Percentiles rank a stretch among this genome's conserved stretches.
Conservation (phyloP, 176 grass and related monocot genomes). For the Musa schizocarpa region DNA sequence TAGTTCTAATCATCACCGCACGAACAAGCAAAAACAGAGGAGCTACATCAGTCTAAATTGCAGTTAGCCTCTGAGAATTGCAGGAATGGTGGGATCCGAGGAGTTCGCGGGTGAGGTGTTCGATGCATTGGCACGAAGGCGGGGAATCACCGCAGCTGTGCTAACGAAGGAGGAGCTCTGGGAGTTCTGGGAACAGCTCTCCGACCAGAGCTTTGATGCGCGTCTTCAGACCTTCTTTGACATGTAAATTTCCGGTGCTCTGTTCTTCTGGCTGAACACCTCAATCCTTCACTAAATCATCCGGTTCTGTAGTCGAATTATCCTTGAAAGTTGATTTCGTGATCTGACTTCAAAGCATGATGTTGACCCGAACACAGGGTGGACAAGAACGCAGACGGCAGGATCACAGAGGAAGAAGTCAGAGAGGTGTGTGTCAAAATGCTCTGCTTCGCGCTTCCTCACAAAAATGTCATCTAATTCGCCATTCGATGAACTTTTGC, state of each 20-base stretch:
- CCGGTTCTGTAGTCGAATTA: too few relatives aligned
- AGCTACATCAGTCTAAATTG: neutral
- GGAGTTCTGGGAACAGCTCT: conserved; percentile 94
- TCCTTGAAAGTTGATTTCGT: neutral
- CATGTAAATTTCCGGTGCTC: conserved; percentile 40
- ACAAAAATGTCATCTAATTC: neutral
- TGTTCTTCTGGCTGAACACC: neutral
- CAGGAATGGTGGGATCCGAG: conserved; percentile 76
- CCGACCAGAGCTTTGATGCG: conserved; percentile 73
- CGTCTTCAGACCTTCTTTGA: conserved; percentile 87
- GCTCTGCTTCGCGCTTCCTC: neutral
- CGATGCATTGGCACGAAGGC: conserved; percentile 60
- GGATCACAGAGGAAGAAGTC: conserved; percentile 81
- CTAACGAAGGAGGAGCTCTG: conserved; percentile 55
- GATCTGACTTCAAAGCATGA: neutral
- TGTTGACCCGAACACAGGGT: conserved; percentile 37
- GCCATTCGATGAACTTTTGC: conserved; percentile 8
- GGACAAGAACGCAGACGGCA: conserved; percentile 83
- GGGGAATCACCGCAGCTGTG: conserved; percentile 47
- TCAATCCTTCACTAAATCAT: too few relatives aligned
- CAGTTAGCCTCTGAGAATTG: neutral
- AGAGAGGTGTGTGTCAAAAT: conserved; percentile 48
- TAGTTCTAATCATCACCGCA: too few relatives aligned
- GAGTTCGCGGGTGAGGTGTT: conserved; percentile 68
- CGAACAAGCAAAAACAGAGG: neutral